Conservation (phyloP, 257 asterid species). For the Solanum corneliomulleri region DNA sequence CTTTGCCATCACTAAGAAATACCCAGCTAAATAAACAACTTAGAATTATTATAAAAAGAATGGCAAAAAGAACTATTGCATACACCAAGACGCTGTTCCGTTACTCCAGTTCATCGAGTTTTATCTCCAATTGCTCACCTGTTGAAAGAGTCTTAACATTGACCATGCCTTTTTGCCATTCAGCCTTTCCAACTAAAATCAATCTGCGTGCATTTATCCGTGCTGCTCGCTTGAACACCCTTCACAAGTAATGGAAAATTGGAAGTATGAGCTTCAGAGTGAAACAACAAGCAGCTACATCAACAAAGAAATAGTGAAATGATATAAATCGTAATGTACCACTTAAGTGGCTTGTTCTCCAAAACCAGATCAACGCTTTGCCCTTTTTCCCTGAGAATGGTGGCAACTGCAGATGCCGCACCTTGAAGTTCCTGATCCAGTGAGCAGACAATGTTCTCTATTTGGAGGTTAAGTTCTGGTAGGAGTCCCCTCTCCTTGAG, state of each 20-base stretch:
- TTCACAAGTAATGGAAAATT: conserved; percentile 4
- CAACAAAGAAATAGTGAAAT: background rate
- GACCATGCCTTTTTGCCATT: conserved; percentile 92
- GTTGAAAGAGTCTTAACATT: conserved; percentile 69
- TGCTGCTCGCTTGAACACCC: conserved; percentile 83
- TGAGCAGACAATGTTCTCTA: conserved; percentile 78
- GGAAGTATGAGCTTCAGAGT: background rate
- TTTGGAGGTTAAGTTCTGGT: conserved; percentile 59
- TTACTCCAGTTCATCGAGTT: conserved; percentile 56
- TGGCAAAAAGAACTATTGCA: background rate
- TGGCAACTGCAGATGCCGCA: conserved; percentile 67
- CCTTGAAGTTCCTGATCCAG: conserved; percentile 72
- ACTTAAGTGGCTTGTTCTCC: conserved; percentile 86
- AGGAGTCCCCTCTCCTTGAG: conserved; percentile 80
- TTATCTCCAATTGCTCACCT: conserved; percentile 67
- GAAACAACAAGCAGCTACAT: background rate
- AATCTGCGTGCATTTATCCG: conserved; percentile 72
- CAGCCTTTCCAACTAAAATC: conserved; percentile 68
- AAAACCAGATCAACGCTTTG: conserved; percentile 81
- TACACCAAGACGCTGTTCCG: background rate
- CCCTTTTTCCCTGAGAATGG: conserved; percentile 71
- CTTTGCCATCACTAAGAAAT: background rate
- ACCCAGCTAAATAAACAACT: background rate
- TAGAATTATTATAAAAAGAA: background rate
- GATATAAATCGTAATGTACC: conserved; percentile 26